Percentiles rank a stretch among this genome's conserved stretches.
Evolutionary conservation across 176 grass and related monocot species (phyloP).

Genomic region (Themeda triandra): DNA sequence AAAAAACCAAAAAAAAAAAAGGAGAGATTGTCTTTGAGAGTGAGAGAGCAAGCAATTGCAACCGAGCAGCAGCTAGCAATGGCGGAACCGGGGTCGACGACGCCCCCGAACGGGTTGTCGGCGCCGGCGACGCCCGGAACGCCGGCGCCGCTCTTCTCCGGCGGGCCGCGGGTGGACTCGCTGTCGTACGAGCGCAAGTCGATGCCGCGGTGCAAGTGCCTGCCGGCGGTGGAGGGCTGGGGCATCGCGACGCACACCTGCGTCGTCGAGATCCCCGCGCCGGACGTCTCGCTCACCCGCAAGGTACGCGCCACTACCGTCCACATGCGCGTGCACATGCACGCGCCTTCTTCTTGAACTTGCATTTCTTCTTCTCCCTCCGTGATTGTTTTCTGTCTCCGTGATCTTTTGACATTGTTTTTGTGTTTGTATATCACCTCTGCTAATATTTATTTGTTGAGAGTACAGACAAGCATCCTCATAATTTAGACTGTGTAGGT

Average conservation of each 20-base stretch:
- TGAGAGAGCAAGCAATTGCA: background rate
- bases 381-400: too few relatives aligned
- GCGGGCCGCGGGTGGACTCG: slow-evolving; percentile 70
- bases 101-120: slow-evolving; percentile 58
- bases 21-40: background rate
- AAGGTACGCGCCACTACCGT: slow-evolving; percentile 56
- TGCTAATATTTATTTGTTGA: background rate
- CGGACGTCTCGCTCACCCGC: slow-evolving; percentile 86
- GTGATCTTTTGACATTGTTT: background rate
- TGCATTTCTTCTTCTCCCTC: background rate
- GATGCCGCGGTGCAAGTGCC: slow-evolving; percentile 84
- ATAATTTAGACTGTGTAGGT: background rate
- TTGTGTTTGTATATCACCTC: too few relatives aligned
- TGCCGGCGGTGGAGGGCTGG: slow-evolving; percentile 65
- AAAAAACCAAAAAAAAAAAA: slow-evolving; percentile 17
- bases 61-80: background rate
- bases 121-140: slow-evolving; percentile 82
- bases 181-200: slow-evolving; percentile 87
- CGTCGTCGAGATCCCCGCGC: slow-evolving; percentile 74
- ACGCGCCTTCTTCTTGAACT: background rate
- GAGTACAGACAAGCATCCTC: background rate
- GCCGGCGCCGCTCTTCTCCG: slow-evolving; percentile 70
- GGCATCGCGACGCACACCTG: slow-evolving; percentile 51
- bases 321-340: slow-evolving; percentile 21
- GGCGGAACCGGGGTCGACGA: slow-evolving; percentile 26